Conservation (phyloP, 2,329 filamentous ascomycete species). For the Zymoseptoria passerinii region DNA sequence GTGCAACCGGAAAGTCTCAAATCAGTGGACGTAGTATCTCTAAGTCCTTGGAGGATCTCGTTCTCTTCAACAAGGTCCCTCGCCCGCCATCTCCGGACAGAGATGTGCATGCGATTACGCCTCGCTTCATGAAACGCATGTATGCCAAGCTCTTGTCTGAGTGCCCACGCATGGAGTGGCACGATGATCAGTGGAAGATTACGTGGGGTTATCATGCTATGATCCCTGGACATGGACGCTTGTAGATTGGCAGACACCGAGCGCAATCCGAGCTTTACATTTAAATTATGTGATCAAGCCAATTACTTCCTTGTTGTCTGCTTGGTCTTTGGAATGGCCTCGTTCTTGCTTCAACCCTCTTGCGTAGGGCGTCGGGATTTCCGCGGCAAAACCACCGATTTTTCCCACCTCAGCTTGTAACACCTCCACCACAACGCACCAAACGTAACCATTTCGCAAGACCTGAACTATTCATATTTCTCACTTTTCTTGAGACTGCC, state of each 20-base stretch:
- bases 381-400: neutral
- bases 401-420: neutral
- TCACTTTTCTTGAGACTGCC: neutral
- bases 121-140: constrained; percentile 39
- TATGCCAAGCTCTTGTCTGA: constrained; percentile 36
- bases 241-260: neutral
- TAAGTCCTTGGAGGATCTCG: constrained; percentile 20
- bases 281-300: neutral
- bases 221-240: neutral
- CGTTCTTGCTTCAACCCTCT: neutral
- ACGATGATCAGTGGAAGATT: constrained; percentile 29
- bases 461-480: neutral
- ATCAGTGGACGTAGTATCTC: neutral
- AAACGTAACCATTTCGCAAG: neutral
- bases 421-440: neutral
- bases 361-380: neutral
- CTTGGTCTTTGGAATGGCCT: neutral
- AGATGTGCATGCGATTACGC: constrained; percentile 31
- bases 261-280: neutral
- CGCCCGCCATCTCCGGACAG: neutral
- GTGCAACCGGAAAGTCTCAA: neutral
- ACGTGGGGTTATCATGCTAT: constrained; percentile 27
- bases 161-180: constrained; percentile 36
- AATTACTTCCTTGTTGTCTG: neutral
- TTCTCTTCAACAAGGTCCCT: constrained; percentile 5